Evolutionary conservation across 352 stramenopile genomes (phyloP), one percentile per base, ranked within the genome.

Genomic region (Phytopythium ostracodes): DNA sequence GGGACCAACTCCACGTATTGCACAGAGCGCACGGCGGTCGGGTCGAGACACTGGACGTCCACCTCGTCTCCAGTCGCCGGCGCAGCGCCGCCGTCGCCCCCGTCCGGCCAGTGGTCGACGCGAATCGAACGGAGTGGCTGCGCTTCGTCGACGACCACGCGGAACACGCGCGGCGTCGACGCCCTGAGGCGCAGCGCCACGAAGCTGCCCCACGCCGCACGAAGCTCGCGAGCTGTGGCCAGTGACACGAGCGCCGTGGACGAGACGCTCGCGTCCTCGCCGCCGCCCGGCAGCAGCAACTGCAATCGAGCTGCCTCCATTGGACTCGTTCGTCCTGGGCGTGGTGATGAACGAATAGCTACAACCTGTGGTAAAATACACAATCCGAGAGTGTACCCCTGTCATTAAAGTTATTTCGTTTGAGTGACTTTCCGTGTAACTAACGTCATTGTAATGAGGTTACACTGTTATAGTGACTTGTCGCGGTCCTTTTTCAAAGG

Each of bases 1-100:
- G 81, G 79, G 6, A 71, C 63, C 9, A 92, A 59, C 31, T 82
- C 68, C 52, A 90, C 59, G 57, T 81, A 90, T 61, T 88, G 76
- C 20, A 74, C 74, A 1, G 76, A 69, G 24, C 59, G 72, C 12
- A 91, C 47, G 0, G 60, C 43, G 0, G 67, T 60, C 7, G 81
- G 60, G 2, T 65, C 29, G 0, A 87, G 20, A 22, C 64, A 72
- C 18, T 67, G 54, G 8, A 71, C 25, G 1, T 65, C 20, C 18
- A 81, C 56, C 54, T 63, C 9, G 27, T 15, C 50, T 33, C 64
- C 47, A 0, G 46, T 43, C n/a, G 44, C 15, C 6, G 65, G 42
- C 22, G 11, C 24, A 2, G 25, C 31, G 33, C 29, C 20, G 10
- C 44, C 49, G 8, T 36, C 24, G 17, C 20, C 60, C 36, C 50